A percentile compares a stretch with the other conserved stretches of the same genome.
phyloP scores from a whole-genome alignment of 495 filamentous ascomycete species.

The Xylaria nigripes region DNA sequence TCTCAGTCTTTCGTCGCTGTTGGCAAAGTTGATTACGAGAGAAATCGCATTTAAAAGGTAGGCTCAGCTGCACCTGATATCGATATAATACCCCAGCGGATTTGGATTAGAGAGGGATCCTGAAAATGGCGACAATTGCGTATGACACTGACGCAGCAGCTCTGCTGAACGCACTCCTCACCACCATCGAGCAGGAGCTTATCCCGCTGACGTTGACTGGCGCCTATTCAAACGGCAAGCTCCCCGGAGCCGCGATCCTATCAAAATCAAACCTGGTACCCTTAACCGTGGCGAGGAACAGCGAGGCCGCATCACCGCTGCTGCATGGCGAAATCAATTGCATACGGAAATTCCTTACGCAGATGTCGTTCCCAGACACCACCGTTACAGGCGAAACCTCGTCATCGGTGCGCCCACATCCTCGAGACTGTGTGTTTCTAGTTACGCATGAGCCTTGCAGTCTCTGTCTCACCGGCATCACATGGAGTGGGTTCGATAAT shows the following conservation, averaged over 20 bases:
- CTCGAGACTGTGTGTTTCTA: conserved; percentile 34
- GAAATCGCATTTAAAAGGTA: no score
- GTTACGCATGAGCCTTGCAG: conserved; percentile 38
- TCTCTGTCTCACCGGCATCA: conserved; percentile 34
- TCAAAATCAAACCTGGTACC: conserved; percentile 18
- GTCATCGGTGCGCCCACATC: not conserved
- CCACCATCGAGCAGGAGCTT: conserved; percentile 24
- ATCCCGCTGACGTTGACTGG: conserved; percentile 29
- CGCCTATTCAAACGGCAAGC: conserved; percentile 31
- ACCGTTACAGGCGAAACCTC: not conserved
- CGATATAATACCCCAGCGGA: no score
- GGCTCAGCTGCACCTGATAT: no score
- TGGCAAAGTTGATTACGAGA: no score
- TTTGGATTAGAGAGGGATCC: not conserved
- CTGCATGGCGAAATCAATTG: conserved; percentile 40
- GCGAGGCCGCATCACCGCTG: conserved; percentile 30
- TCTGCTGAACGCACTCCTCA: conserved; percentile 27
- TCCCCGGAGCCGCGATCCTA: conserved; percentile 36
- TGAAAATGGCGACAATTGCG: not conserved
- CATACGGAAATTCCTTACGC: conserved; percentile 35
- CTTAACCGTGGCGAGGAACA: conserved; percentile 31
- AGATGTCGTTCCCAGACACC: conserved; percentile 4
- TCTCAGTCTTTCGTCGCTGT: no score
- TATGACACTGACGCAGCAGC: conserved; percentile 2
- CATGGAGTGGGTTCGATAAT: conserved; percentile 38